Evolutionary conservation across 345 rosid species (phyloP), one percentile per base, ranked within the genome.

Genomic region (Cardamine occulta): DNA sequence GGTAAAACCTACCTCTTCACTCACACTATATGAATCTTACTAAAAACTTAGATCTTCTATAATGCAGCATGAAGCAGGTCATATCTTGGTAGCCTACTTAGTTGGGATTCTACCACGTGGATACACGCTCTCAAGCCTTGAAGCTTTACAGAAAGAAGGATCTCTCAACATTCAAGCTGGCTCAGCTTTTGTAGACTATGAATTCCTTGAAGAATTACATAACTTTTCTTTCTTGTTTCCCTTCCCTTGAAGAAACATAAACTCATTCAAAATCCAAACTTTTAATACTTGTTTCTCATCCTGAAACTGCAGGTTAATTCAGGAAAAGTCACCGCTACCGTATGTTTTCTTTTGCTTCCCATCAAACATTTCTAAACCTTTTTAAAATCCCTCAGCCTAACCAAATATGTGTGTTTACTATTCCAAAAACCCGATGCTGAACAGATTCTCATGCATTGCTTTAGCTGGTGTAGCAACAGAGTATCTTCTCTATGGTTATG

Each of bases 1-100:
- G 75, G 98, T 88, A 63, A 82, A 74, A 37, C 31, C 31, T 49
- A 15, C 40, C 47, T 7, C 58, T 68, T 60, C 53, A 54, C 19
- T 34, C 65, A 55, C 19, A 3, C 37, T 55, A 28, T 55, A 28
- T 1, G 12, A 55, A 7, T 55, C 60, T 15, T 54, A 6, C 8
- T 10, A 44, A 2, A 1, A 62, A 34, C 63, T 64, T 2, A 35
- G 44, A 57, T 73, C 3, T 14, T 44, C 35, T 56, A 44, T 12
- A 69, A 32, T 68, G 82, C 83, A 94, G 97, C 98, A 91, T 56
- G 98, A 94, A 85, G 98, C 98, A 49, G 96, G 98, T n/a, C 98
- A 93, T 85, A 89, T 91, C 94, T 81, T 91, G 78, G 83, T 93
- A 42, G 96, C 98, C 15, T 93, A 91, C 79, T 77, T 93, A 82